Evolutionary conservation across 1,139 yeast species (phyloP).

Genomic region (Blastobotrys apis): DNA sequence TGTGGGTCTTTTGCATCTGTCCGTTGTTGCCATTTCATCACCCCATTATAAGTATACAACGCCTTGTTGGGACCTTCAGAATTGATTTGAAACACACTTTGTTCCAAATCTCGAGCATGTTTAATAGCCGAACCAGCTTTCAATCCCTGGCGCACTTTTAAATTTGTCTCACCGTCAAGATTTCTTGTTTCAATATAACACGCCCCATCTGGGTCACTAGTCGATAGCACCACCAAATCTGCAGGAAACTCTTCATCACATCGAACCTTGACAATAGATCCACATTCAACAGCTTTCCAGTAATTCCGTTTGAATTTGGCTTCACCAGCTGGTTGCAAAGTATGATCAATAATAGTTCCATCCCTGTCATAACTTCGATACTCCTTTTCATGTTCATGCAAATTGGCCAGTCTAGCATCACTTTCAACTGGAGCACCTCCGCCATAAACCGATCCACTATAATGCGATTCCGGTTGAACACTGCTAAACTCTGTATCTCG

Average conservation of each 20-base stretch:
- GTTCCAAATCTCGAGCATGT: slow-evolving; percentile 65
- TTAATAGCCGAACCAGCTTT: slow-evolving; percentile 61
- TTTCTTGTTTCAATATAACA: slow-evolving; percentile 93
- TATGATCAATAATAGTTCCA: slow-evolving; percentile 35
- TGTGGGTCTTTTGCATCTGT: slow-evolving; percentile 17
- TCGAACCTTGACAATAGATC: slow-evolving; percentile 80
- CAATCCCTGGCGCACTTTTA: slow-evolving; percentile 72
- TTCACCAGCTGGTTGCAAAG: slow-evolving; percentile 28
- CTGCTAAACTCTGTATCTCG: background rate
- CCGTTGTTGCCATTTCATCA: slow-evolving; percentile 49
- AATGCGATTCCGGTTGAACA: background rate
- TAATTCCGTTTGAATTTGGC: slow-evolving; percentile 58
- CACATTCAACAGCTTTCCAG: slow-evolving; percentile 89
- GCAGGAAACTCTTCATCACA: slow-evolving; percentile 94
- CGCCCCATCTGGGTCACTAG: slow-evolving; percentile 85
- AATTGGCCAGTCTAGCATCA: background rate
- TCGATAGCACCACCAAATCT: slow-evolving; percentile 72
- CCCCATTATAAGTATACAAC: slow-evolving; percentile 78
- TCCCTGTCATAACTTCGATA: slow-evolving; percentile 4
- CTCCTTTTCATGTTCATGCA: background rate
- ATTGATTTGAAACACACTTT: slow-evolving; percentile 73
- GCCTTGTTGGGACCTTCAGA: slow-evolving; percentile 89
- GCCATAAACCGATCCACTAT: background rate
- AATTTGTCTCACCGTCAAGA: slow-evolving; percentile 92
- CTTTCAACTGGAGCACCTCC: background rate